Conservation (phyloP, 495 filamentous ascomycete genomes). For the Polyplosphaeria fusca region DNA sequence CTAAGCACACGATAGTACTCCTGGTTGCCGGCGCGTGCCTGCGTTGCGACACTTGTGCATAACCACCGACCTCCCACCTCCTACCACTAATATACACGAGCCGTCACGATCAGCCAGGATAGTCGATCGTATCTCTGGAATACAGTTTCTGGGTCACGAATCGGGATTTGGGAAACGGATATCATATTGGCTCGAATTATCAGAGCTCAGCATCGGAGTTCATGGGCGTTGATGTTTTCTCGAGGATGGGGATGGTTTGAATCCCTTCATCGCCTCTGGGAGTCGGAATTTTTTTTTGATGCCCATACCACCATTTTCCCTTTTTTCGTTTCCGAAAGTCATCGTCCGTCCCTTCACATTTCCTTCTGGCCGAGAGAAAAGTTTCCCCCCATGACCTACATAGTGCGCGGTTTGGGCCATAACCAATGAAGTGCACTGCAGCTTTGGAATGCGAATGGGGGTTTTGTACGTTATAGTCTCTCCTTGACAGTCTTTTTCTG, state of each 20-base stretch:
- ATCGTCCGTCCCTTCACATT: not conserved
- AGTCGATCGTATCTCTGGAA: slow-evolving; percentile 9
- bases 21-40: slow-evolving; percentile 7
- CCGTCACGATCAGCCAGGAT: slow-evolving; percentile 13
- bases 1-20: slow-evolving; percentile 44
- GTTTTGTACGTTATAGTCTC: slow-evolving; percentile 27
- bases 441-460: too few relatives aligned
- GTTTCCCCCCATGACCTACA: too few relatives aligned
- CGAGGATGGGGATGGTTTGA: not conserved
- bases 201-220: slow-evolving; percentile 35
- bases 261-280: slow-evolving; percentile 6
- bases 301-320: slow-evolving; percentile 17
- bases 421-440: too few relatives aligned
- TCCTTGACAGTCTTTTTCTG: slow-evolving; percentile 14
- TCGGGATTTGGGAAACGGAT: slow-evolving; percentile 13
- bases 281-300: slow-evolving; percentile 16
- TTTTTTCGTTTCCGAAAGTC: not conserved
- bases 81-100: slow-evolving; percentile 20
- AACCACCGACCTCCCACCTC: slow-evolving; percentile 2
- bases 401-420: too few relatives aligned
- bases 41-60: slow-evolving; percentile 31
- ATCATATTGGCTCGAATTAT: slow-evolving; percentile 27
- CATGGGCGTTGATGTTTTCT: slow-evolving; percentile 11
- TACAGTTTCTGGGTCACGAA: slow-evolving; percentile 24
- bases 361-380: slow-evolving; percentile 9